Base-by-base conservation (phyloP, 352 stramenopile species). In the Pythium dissimile region DNA sequence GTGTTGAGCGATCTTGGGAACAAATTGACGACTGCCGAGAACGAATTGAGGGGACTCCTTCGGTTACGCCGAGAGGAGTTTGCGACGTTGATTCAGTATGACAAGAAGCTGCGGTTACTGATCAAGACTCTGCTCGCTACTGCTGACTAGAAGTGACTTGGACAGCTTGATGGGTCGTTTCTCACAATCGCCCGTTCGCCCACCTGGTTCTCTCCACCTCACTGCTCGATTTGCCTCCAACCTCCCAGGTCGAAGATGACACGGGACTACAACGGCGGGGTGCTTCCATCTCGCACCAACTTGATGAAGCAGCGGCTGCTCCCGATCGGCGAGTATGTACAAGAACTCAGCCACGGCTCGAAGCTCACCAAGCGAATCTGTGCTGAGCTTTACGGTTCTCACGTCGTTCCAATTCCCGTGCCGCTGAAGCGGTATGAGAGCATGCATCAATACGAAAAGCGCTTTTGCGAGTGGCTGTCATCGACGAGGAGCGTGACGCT, bases 21-120 rank as follows among this genome's bases (percentile, higher is more conserved):
- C 10, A 2, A n/a, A 18, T 12, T 63, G 2, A 38, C 28, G 0
- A 43, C 32, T 5, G 18, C 26, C 1, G 35, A 63, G 37, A 6
- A n/a, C 1, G 21, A 64, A 39, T 9, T 64, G 38, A 16, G 35
- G 8, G n/a, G 34, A 24, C 44, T 64, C 6, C 1, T 43, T 11
- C 1, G 8, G 24, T 21, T 45, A 26, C 37, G 41, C 2, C 28
- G 41, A 32, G 3, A 34, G 3, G 20, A 58, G 28, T 59, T 64
- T 26, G 9, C 20, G 10, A 47, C 20, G 20, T 9, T 64, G 1
- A 47, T 64, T n/a, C 35, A 58, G 6, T 54, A 38, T 32, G 57
- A 64, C n/a, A 26, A 57, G 31, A 27, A 38, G 6, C 24, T 64
- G 12, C 47, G 57, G 2, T 16, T 44, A 13, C 20, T 64, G 27